Evolutionary conservation across 768 basidiomycete species (phyloP).

Genomic region (Naganishia randhawae): DNA sequence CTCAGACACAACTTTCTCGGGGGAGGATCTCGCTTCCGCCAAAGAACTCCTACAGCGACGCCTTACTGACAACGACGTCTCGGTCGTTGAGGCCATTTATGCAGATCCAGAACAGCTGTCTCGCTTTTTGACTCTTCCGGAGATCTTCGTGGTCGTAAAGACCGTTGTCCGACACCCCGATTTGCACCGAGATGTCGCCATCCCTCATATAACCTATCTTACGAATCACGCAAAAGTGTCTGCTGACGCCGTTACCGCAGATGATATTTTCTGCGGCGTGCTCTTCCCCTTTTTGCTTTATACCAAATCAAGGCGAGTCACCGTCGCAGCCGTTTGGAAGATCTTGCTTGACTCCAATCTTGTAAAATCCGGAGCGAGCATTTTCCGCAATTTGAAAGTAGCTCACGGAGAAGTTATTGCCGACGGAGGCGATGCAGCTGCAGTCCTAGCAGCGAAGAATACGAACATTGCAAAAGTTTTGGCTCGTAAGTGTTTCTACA

Average conservation of each 20-base stretch:
- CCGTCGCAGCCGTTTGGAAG: slow-evolving; percentile 68
- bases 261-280: slow-evolving; percentile 48
- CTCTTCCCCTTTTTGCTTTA: slow-evolving; percentile 73
- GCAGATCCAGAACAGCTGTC: slow-evolving; percentile 55
- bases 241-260: slow-evolving; percentile 51
- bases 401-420: neutral
- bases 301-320: slow-evolving; percentile 68
- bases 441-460: slow-evolving; percentile 32
- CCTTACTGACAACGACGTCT: slow-evolving; percentile 61
- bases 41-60: slow-evolving; percentile 66
- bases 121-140: slow-evolving; percentile 1
- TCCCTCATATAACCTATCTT: slow-evolving; percentile 57
- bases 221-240: slow-evolving; percentile 51
- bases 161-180: slow-evolving; percentile 16
- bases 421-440: slow-evolving; percentile 16
- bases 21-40: slow-evolving; percentile 51
- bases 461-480: slow-evolving; percentile 58
- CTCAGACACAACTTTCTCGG: slow-evolving; percentile 46
- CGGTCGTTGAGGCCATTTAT: slow-evolving; percentile 69
- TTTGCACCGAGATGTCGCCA: slow-evolving; percentile 53
- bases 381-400: neutral
- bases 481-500: slow-evolving; percentile 57
- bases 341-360: neutral
- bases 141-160: slow-evolving; percentile 29
- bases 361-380: neutral